Percentiles rank a stretch among this genome's conserved stretches.
Conservation (phyloP, 176 grass and related monocot species). For the Luzula sylvatica region DNA sequence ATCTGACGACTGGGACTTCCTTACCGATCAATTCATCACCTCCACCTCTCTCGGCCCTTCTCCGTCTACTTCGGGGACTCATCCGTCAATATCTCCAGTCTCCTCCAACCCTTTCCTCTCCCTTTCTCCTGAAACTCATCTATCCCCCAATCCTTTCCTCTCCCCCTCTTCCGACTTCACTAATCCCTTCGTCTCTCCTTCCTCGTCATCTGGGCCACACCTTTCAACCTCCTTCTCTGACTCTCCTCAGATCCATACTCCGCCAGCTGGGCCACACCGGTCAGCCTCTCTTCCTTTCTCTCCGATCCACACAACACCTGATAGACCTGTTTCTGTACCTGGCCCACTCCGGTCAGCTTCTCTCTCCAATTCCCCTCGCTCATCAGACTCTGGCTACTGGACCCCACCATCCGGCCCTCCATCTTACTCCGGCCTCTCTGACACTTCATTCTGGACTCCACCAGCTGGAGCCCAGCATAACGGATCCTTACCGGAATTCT, state of each 20-base stretch:
- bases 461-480: conserved; percentile 41
- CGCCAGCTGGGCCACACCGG: conserved; percentile 25
- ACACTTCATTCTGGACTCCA: conserved; percentile 14
- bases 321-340: conserved; percentile 21
- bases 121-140: background rate
- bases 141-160: background rate
- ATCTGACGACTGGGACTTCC: conserved; percentile 16
- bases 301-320: conserved; percentile 18
- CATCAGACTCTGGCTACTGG: conserved; percentile 26
- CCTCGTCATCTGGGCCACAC: conserved; percentile 23
- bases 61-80: no score
- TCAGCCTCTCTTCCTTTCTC: background rate
- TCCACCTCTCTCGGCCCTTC: background rate
- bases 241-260: conserved; percentile 42
- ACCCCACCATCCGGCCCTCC: conserved; percentile 25
- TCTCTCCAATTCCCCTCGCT: no score
- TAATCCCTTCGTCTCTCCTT: conserved; percentile 11
- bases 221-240: conserved; percentile 8
- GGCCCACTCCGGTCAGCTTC: conserved; percentile 21
- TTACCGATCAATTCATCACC: conserved; percentile 14
- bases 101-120: background rate
- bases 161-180: background rate
- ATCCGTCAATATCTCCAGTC: background rate
- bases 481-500: conserved; percentile 50
- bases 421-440: conserved; percentile 15